Evolutionary conservation across 2,329 filamentous ascomycete genomes (phyloP), one percentile per base, ranked within the genome.

Genomic region (Falciphora oryzae): DNA sequence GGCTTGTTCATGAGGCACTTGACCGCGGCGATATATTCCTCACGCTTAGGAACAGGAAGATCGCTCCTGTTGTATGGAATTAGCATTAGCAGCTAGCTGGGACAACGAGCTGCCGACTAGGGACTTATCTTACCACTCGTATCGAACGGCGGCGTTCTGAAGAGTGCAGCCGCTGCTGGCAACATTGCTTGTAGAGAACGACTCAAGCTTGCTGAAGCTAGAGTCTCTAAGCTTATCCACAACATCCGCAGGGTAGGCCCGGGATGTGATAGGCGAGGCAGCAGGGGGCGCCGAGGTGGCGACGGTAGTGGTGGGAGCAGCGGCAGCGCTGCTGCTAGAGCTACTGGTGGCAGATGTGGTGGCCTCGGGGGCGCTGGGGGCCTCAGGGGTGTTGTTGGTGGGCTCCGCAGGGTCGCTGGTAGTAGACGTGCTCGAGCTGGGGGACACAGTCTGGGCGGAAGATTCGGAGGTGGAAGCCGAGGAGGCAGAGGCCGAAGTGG

Each of bases 161-260:
- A 73, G 66, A 16, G 72, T 72, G 65, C 72, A 73, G 64, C 67
- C 67, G 66, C 70, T 70, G 66, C 69, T 70, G 63, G 61, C 18
- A 22, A 50, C 14, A 63, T 71, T 72, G 59, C 70, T 70, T 8
- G 63, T 61, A 66, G 73, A 67, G 65, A 67, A 74, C 3, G 62
- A 65, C n/a, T 73, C 68, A 35, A 74, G 69, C 22, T 70, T 73
- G 63, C 67, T 62, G 68, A 73, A 71, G 63, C 70, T 72, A 6
- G 64, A 65, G 44, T 69, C 67, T 35, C 69, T 69, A 7, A 74
- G 66, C 62, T 71, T 68, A 66, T 74, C 72, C 25, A 74, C 71
- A 4, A 68, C 64, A 62, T 74, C 72, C n/a, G 71, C 66, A 1
- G 70, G 69, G 62, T 71, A 73, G 50, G 50, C 50, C 22, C 61